Evolutionary conservation across 192 early-diverging fungal species (phyloP), one percentile per base, ranked within the genome.

Genomic region (Jimgerdemannia flammicorona): DNA sequence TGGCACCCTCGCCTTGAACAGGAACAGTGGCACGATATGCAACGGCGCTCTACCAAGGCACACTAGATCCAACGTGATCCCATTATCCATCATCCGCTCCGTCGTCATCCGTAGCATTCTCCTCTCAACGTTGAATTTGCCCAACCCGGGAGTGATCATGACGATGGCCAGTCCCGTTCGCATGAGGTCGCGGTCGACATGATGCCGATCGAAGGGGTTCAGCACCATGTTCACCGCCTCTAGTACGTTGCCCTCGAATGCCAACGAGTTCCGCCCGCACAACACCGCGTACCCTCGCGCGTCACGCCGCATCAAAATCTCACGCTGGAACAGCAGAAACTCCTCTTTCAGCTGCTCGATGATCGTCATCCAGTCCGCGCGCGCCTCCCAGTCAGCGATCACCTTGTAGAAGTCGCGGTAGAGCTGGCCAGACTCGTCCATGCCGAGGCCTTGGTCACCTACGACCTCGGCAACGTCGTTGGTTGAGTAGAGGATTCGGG

Each of bases 381-480:
- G 85, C 6, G 86, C 90, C 78, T 95, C 98, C 94, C 95, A 96
- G 76, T 99, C 96, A 29, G 95, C 90, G 4, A 98, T 88, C 8
- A 98, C 98, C 74, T 95, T 92, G 85, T 97, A 99, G 84, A 94
- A 98, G 84, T 99, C 98, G 59, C 94, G 87, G 75, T 94, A 98
- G 54, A 83, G 88, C 2, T 91, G 84, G 0, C 91, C 90, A 29
- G 84, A 75, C 29, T 90, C 82, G 42, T 84, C 82, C 65, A 86
- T 73, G 43, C 83, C 84, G 2, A 85, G 44, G 4, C 67, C 70
- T 40, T 79, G 76, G 54, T 87, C 86, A 59, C 49, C 49, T 59
- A 59, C 14, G 49, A 59, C 49, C 10, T 72, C 19, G 18, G 69
- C 44, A 72, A 88, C 71, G 44, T 89, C 80, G 14, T 73, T 74